Evolutionary conservation across 768 basidiomycete species (phyloP).

Genomic region (Fomitopsis serialis): DNA sequence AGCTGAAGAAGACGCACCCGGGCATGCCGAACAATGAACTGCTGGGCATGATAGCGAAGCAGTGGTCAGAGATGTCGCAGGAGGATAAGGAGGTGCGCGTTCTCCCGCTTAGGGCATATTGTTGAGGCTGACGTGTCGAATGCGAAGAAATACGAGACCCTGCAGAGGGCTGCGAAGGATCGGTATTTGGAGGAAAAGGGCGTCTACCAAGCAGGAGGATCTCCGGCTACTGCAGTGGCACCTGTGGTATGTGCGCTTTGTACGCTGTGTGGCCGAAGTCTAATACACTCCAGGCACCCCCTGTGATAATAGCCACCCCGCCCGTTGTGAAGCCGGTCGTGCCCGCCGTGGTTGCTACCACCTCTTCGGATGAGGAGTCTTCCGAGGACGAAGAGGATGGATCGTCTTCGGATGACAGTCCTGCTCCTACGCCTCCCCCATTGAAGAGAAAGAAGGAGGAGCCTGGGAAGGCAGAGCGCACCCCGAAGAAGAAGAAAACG

Average conservation of each 20-base stretch:
- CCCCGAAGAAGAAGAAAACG: conserved; percentile 40
- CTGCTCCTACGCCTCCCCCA: conserved; percentile 6
- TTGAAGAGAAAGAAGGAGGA: conserved; percentile 22
- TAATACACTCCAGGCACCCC: too few species aligned
- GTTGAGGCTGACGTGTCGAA: conserved; percentile 2
- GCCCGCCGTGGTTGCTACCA: conserved; percentile 2
- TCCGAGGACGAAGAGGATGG: conserved; percentile 31
- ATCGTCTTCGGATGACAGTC: conserved; percentile 18
- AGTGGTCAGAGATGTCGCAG: conserved; percentile 65
- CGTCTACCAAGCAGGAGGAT: conserved; percentile 55
- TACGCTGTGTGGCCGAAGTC: neutral
- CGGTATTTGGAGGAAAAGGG: conserved; percentile 59
- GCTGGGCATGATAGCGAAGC: conserved; percentile 61
- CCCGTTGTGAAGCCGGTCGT: neutral
- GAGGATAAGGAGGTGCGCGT: conserved; percentile 70
- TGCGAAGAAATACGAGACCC: conserved; percentile 45
- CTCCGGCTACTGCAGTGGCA: conserved; percentile 39
- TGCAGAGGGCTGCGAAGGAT: conserved; percentile 55
- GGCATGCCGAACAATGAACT: conserved; percentile 67
- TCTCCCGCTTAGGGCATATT: neutral
- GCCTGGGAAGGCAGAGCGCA: conserved; percentile 29
- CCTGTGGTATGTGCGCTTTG: conserved; percentile 23
- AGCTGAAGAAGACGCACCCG: conserved; percentile 63
- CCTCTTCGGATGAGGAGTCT: conserved; percentile 12
- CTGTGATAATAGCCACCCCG: neutral